These are phyloP conservation scores for Xanthoconium purpureum DNA, from an alignment of 768 basidiomycete species.

Conservation along the genomic window DNA sequence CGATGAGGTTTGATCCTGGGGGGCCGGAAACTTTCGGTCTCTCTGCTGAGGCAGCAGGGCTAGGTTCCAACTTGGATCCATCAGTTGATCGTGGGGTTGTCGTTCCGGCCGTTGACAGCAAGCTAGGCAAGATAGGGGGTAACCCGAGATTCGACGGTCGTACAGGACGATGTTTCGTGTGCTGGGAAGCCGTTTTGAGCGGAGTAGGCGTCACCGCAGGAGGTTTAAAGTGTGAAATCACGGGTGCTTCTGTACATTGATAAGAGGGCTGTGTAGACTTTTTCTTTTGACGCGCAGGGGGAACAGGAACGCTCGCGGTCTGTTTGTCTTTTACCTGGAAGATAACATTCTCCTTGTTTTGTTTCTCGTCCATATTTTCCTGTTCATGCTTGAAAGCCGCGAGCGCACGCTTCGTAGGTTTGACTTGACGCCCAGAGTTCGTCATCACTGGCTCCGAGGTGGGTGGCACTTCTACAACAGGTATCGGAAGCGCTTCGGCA, in stretches of 20 bases:
- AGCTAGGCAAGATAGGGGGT: background rate
- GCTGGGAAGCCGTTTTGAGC: background rate
- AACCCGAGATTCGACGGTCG: slow-evolving; percentile 16
- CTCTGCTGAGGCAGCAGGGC: background rate
- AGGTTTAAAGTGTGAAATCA: background rate
- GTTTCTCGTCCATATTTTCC: background rate
- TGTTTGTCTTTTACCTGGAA: background rate
- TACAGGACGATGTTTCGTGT: background rate
- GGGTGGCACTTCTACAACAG: background rate
- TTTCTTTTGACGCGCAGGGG: background rate
- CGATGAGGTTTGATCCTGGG: background rate
- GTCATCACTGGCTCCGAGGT: slow-evolving; percentile 16
- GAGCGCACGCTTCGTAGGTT: slow-evolving; percentile 17
- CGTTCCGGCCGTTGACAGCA: background rate
- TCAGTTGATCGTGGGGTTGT: background rate
- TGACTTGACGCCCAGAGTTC: slow-evolving; percentile 24
- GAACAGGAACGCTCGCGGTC: background rate
- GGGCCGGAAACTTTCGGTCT: background rate
- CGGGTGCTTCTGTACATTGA: background rate
- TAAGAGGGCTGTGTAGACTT: background rate
- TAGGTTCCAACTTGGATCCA: background rate
- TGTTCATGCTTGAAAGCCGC: slow-evolving; percentile 6
- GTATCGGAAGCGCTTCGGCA: slow-evolving; percentile 12
- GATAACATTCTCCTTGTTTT: slow-evolving; percentile 4
- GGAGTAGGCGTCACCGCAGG: background rate